Conservation (phyloP, 345 rosid species). For the Noccaea caerulescens region DNA sequence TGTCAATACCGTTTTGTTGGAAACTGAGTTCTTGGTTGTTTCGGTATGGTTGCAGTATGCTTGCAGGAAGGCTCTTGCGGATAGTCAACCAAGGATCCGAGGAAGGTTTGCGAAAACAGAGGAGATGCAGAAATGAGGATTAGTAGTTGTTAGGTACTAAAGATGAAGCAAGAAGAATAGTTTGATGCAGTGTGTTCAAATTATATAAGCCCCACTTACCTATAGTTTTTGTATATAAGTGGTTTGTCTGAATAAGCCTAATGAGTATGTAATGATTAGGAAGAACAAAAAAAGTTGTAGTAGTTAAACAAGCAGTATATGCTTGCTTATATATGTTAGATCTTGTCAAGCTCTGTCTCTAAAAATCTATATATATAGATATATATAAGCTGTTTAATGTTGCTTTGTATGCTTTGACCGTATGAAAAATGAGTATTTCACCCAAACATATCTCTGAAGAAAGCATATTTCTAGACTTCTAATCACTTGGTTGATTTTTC, state of each 20-base stretch:
- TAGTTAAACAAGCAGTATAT: conserved; percentile 12
- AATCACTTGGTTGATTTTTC: neutral
- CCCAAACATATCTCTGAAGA: neutral
- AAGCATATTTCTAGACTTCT: neutral
- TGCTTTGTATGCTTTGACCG: neutral
- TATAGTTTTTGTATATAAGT: conserved; percentile 21
- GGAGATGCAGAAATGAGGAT: conserved; percentile 53
- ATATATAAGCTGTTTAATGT: conserved; percentile 14
- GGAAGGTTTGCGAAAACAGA: conserved; percentile 95
- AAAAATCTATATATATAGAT: neutral
- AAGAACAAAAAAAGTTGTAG: conserved; percentile 24
- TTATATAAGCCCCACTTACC: neutral
- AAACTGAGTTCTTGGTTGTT: neutral
- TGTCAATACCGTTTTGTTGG: neutral
- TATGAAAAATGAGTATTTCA: neutral
- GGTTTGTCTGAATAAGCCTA: conserved; percentile 30
- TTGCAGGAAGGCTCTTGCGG: conserved; percentile 98
- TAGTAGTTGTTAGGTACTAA: conserved; percentile 29
- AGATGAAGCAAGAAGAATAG: conserved; percentile 27
- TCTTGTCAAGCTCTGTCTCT: conserved; percentile 12
- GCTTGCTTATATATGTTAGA: conserved; percentile 21
- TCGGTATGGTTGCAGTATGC: conserved; percentile 65
- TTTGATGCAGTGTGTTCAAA: conserved; percentile 21
- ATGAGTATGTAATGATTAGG: conserved; percentile 17
- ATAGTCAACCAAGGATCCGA: conserved; percentile 91